Evolutionary conservation across 2,329 filamentous ascomycete genomes (phyloP).

Genomic region (Penicillium concentricum): DNA sequence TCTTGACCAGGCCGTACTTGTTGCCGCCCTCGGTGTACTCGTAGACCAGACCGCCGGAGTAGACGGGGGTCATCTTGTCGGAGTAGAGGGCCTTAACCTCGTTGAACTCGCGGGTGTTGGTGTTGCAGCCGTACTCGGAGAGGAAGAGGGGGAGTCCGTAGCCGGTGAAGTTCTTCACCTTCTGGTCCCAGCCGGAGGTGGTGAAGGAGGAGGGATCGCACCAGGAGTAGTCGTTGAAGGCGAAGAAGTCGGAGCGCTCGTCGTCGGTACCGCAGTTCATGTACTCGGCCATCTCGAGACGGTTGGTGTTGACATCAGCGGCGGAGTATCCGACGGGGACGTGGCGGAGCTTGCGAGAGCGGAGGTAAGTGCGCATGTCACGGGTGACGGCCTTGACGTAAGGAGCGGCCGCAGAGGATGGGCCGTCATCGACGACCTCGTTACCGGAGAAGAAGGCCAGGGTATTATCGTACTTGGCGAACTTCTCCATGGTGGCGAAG

Average conservation of each 20-base stretch:
- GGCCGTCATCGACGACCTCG: conserved; percentile 71
- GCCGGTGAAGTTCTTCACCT: conserved; percentile 82
- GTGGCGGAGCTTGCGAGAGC: conserved; percentile 58
- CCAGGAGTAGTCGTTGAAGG: conserved; percentile 80
- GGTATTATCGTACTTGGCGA: conserved; percentile 80
- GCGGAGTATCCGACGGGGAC: conserved; percentile 74
- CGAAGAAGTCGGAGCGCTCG: conserved; percentile 81
- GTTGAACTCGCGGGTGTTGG: conserved; percentile 75
- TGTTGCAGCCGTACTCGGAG: conserved; percentile 90
- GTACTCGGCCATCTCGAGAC: conserved; percentile 81
- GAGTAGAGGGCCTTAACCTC: conserved; percentile 80
- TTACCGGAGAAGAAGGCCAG: conserved; percentile 83
- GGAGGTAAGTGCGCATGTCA: conserved; percentile 72
- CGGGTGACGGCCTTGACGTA: conserved; percentile 78
- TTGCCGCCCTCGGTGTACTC: conserved; percentile 87
- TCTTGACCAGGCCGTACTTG: conserved; percentile 75
- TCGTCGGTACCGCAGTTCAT: conserved; percentile 91
- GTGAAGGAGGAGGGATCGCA: conserved; percentile 76
- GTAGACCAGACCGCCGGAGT: conserved; percentile 95
- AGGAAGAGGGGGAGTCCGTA: conserved; percentile 92
- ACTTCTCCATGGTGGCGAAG: conserved; percentile 85
- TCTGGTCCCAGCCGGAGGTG: conserved; percentile 77
- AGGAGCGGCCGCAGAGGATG: conserved; percentile 65
- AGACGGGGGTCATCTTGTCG: conserved; percentile 78
- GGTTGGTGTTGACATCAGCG: conserved; percentile 82